These are phyloP conservation scores for Starmera pachycereana DNA, from an alignment of 805 yeast genomes.

Conservation along the genomic window DNA sequence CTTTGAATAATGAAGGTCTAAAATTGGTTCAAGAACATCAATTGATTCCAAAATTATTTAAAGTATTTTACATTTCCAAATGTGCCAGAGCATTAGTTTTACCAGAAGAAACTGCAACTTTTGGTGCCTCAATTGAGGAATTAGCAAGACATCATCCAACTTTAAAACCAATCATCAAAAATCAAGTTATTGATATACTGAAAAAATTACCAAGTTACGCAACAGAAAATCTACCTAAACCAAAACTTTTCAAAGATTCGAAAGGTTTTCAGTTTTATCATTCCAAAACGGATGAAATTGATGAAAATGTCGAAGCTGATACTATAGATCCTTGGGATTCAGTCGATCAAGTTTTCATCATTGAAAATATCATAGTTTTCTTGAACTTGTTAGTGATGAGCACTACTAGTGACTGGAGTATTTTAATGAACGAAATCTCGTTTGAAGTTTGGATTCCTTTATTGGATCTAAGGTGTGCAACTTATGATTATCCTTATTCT, in stretches of 20 bases:
- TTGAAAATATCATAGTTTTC: constrained; percentile 38
- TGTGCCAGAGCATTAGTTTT: constrained; percentile 44
- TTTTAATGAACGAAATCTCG: constrained; percentile 21
- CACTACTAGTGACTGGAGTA: constrained; percentile 8
- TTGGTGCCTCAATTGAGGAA: constrained; percentile 71
- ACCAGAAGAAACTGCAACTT: constrained; percentile 39
- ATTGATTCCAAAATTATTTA: constrained; percentile 35
- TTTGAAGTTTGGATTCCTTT: constrained; percentile 38
- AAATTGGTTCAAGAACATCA: constrained; percentile 35
- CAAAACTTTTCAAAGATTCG: constrained; percentile 33
- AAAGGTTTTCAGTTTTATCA: constrained; percentile 30
- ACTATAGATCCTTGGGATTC: constrained; percentile 43
- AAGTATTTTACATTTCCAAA: constrained; percentile 36
- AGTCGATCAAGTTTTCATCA: constrained; percentile 29
- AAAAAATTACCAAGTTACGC: constrained; percentile 31
- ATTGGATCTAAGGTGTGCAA: constrained; percentile 39
- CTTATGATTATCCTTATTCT: constrained; percentile 52
- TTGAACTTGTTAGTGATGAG: constrained; percentile 11
- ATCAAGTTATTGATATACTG: constrained; percentile 36
- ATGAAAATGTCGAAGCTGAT: constrained; percentile 30
- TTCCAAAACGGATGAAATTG: constrained; percentile 29
- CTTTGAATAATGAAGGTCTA: constrained; percentile 67
- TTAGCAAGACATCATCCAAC: constrained; percentile 75
- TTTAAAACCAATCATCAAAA: constrained; percentile 47
- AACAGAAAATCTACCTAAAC: constrained; percentile 24